Base-by-base conservation (phyloP, 192 early-diverging fungal genomes). In the Umbelopsis ramanniana region DNA sequence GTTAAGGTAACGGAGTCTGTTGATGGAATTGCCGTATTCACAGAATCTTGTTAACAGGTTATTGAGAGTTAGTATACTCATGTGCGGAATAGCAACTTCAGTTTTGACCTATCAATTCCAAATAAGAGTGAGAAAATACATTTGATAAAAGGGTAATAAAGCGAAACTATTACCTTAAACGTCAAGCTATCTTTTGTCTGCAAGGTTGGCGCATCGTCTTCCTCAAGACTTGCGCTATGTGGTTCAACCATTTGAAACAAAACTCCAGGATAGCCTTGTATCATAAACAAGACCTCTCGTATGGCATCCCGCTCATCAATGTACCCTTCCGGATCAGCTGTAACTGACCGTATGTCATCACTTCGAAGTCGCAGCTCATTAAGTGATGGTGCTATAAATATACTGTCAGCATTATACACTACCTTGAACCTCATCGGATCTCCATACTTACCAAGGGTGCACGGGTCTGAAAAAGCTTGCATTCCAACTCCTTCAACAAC, bases 251-350 rank as follows among this genome's bases (percentile, higher is more conserved):
- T n/a, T 35, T 60, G 48, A 70, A 82, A 80, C 14, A 83, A 53
- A 22, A 76, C 55, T 2, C 71, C 69, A 22, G 71, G 47, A 7
- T 69, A 66, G 0, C 80, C 80, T 54, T 71, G 72, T 35, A 84
- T 47, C 54, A 84, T 48, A 23, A 77, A 81, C 10, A 79, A 35
- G 4, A 84, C 68, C 47, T 84, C 82, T 24, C 77, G 72, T 24
- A 84, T 67, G 4, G 76, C 70, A 50, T 79, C 77, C 22, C 74
- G 38, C 46, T 84, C 82, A 6, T 66, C 63, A 19, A 84, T 57
- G 26, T 74, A 73, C 45, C 53, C 57, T 10, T 50, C 19, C 7
- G 33, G 23, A 14, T 33, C 48, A 40, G 66, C 68, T 14, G 67
- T 66, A 37, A 74, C 21, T 33, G 72, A 78, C 26, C 55, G 46